phyloP scores from a whole-genome alignment of 2,329 filamentous ascomycete species.

The Knoxdaviesia capensis region DNA sequence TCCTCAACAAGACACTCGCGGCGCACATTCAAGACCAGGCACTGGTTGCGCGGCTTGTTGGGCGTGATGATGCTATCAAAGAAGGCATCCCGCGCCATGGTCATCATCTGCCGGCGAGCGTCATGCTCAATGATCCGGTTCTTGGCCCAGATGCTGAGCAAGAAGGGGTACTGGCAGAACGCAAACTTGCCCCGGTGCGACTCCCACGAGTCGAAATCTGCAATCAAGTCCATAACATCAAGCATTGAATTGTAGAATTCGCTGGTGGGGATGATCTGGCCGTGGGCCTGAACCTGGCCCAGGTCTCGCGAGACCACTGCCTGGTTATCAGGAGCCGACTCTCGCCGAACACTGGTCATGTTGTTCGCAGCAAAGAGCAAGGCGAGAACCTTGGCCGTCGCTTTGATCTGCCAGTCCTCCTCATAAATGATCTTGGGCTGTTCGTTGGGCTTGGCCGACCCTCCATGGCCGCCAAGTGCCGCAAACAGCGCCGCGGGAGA shows the following conservation, averaged over 20 bases:
- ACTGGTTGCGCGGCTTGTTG: slow-evolving; percentile 52
- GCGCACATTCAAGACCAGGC: slow-evolving; percentile 57
- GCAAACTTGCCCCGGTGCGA: slow-evolving; percentile 52
- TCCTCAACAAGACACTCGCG: slow-evolving; percentile 78
- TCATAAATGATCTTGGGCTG: slow-evolving; percentile 42
- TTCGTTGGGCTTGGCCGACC: slow-evolving; percentile 23
- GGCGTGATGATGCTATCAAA: slow-evolving; percentile 66
- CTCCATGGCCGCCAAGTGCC: slow-evolving; percentile 35
- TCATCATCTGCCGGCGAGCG: slow-evolving; percentile 72
- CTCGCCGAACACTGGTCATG: slow-evolving; percentile 16
- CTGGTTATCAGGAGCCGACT: background rate
- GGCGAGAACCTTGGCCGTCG: slow-evolving; percentile 60
- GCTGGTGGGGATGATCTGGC: slow-evolving; percentile 56
- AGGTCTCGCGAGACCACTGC: background rate
- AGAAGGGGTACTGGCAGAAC: slow-evolving; percentile 84
- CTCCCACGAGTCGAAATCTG: slow-evolving; percentile 81
- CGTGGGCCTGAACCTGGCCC: slow-evolving; percentile 18
- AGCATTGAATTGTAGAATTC: slow-evolving; percentile 78
- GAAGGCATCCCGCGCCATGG: slow-evolving; percentile 72
- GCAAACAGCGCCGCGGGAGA: slow-evolving; percentile 56
- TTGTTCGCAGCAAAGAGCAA: slow-evolving; percentile 71
- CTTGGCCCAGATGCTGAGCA: slow-evolving; percentile 81
- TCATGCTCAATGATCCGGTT: slow-evolving; percentile 81
- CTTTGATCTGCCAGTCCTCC: slow-evolving; percentile 80
- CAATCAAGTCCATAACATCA: slow-evolving; percentile 68